Base-by-base conservation (phyloP, 2,329 filamentous ascomycete species). In the Periglandula ipomoeae region DNA sequence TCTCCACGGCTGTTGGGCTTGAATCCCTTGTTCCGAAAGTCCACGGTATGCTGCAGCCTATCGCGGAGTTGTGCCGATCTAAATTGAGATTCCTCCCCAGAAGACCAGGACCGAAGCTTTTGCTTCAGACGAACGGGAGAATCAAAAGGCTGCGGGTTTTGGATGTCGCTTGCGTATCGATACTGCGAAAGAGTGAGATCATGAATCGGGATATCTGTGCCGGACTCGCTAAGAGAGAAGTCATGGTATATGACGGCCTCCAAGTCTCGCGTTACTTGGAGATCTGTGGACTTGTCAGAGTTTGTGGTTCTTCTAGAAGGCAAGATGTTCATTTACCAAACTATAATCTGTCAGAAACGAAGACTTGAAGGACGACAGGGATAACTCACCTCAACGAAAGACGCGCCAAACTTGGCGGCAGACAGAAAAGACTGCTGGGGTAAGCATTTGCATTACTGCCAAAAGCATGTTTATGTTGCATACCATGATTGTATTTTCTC, bases 161-260 rank as follows among this genome's bases (percentile, higher is more conserved):
- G 58, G 10, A 56, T 47, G 11, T 61, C 55, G 44, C 62, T 60
- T 4, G 60, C 55, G 42, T 64, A 52, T 44, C 60, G 57, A 51
- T 65, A 67, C 57, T 71, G 69, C 13, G 66, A 62, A 6, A 67
- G 52, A 7, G 57, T 68, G 15, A 70, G 45, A 44, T 62, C 62
- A 53, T 72, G 65, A 17, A 71, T 60, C 13, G 68, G 61, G 27
- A 64, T 55, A 51, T 72, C 68, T 4, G 66, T 66, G 2, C 69
- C 69, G 5, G 65, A 62, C 50, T 71, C 68, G 50, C 66, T 70
- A 5, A 71, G 50, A 2, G 62, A 63, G 46, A 69, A 71, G 51
- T 71, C 67, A 50, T 71, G 68, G 44, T 66, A 71, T 15, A 70
- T 60, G 10, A 71, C 60, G 2, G 69, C 65, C 10, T 65, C 55